Conservation (phyloP, 805 yeast species). For the Blastobotrys muscicola region DNA sequence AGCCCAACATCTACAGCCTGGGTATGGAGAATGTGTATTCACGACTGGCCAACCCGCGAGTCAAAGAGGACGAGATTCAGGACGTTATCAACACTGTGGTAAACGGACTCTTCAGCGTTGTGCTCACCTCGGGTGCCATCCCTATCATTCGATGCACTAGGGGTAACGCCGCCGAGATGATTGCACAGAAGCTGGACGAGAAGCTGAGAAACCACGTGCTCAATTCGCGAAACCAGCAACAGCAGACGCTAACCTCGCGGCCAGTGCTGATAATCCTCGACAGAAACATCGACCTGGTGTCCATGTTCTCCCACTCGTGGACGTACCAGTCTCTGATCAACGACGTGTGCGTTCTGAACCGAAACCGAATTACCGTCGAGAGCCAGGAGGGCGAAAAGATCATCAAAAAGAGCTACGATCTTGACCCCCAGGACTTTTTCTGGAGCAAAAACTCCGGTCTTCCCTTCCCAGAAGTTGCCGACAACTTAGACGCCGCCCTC, state of each 20-base stretch:
- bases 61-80: conserved; percentile 69
- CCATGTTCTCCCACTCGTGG: conserved; percentile 97
- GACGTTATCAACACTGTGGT: conserved; percentile 60
- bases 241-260: conserved; percentile 37
- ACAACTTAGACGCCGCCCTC: conserved; percentile 80
- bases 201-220: conserved; percentile 77
- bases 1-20: conserved; percentile 78
- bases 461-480: conserved; percentile 99
- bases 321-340: conserved; percentile 93
- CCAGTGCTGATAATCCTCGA: conserved; percentile 77
- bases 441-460: conserved; percentile 77
- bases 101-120: conserved; percentile 67
- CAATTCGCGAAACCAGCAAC: conserved; percentile 35
- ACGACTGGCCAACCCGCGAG: conserved; percentile 56
- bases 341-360: conserved; percentile 73
- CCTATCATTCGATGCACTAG: conserved; percentile 88
- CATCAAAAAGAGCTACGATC: conserved; percentile 58
- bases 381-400: conserved; percentile 26
- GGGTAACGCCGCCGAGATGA: conserved; percentile 93
- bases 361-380: conserved; percentile 51
- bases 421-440: conserved; percentile 89
- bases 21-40: conserved; percentile 60
- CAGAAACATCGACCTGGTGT: conserved; percentile 79
- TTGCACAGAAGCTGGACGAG: conserved; percentile 78
- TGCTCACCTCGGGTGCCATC: conserved; percentile 66